A percentile compares a stretch with the other conserved stretches of the same genome.
Conservation (phyloP, 768 basidiomycete genomes). For the Paxillus involutus region DNA sequence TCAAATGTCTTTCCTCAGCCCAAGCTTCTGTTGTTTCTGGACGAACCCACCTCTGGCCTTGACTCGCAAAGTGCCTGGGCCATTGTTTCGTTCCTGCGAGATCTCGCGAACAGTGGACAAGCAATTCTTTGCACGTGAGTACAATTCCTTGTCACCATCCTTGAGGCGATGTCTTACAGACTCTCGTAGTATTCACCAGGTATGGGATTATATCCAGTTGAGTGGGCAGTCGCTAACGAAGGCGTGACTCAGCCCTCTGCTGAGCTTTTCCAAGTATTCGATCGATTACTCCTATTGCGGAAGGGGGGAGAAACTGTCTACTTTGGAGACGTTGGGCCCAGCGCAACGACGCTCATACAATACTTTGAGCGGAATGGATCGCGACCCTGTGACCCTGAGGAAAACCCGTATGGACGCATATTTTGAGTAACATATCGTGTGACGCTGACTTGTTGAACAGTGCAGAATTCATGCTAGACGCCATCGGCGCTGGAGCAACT, state of each 20-base stretch:
- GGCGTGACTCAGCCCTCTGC: conserved; percentile 60
- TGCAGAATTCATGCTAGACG: conserved; percentile 66
- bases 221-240: neutral
- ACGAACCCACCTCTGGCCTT: conserved; percentile 87
- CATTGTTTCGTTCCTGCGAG: conserved; percentile 71
- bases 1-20: conserved; percentile 41
- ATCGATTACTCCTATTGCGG: conserved; percentile 71
- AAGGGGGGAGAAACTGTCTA: conserved; percentile 74
- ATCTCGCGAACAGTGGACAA: conserved; percentile 79
- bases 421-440: conserved; percentile 51
- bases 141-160: neutral
- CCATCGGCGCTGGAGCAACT: conserved; percentile 73
- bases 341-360: conserved; percentile 59
- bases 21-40: conserved; percentile 77
- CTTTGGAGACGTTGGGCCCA: conserved; percentile 66
- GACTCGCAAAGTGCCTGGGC: conserved; percentile 89
- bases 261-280: conserved; percentile 80
- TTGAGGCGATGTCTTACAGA: neutral
- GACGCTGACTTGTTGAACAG: conserved; percentile 43
- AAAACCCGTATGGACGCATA: conserved; percentile 57
- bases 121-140: conserved; percentile 87
- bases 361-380: conserved; percentile 78
- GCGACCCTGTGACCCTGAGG: conserved; percentile 55
- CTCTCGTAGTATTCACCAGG: conserved; percentile 41
- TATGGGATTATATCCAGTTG: neutral